Conservation (phyloP, 805 yeast genomes). For the Maudiozyma bulderi region DNA sequence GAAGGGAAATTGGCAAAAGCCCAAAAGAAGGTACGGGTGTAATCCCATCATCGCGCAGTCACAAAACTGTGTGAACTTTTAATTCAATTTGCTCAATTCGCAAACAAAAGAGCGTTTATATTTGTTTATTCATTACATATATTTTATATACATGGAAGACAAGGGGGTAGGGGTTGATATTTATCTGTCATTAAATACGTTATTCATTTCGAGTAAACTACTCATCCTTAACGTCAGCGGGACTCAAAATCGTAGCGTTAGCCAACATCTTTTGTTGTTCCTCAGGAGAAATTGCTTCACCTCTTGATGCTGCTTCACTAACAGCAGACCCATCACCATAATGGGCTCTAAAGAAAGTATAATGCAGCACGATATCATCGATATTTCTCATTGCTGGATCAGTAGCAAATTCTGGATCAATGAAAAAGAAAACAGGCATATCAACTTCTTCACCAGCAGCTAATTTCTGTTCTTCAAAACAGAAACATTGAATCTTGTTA, state of each 20-base stretch:
- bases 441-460: constrained; percentile 96
- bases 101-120: too few relatives aligned
- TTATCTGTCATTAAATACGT: too few relatives aligned
- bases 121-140: not conserved
- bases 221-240: constrained; percentile 5
- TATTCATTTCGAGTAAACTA: not conserved
- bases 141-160: not conserved
- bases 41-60: too few relatives aligned
- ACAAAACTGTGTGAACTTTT: too few relatives aligned
- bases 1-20: too few relatives aligned
- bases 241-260: constrained; percentile 12
- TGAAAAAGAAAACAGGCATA: constrained; percentile 96
- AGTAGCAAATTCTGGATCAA: constrained; percentile 89
- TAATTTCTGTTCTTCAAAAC: constrained; percentile 92
- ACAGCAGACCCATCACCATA: constrained; percentile 34
- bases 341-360: constrained; percentile 72
- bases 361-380: constrained; percentile 82
- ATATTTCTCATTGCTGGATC: constrained; percentile 90
- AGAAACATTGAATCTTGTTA: constrained; percentile 94
- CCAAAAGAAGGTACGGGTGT: too few relatives aligned
- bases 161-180: not conserved
- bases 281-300: constrained; percentile 8
- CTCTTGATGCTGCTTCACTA: constrained; percentile 14
- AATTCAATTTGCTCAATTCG: too few relatives aligned
- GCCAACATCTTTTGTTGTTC: constrained; percentile 11